phyloP scores from a whole-genome alignment of 129 eudicot genomes.

The Lactuca saligna region DNA sequence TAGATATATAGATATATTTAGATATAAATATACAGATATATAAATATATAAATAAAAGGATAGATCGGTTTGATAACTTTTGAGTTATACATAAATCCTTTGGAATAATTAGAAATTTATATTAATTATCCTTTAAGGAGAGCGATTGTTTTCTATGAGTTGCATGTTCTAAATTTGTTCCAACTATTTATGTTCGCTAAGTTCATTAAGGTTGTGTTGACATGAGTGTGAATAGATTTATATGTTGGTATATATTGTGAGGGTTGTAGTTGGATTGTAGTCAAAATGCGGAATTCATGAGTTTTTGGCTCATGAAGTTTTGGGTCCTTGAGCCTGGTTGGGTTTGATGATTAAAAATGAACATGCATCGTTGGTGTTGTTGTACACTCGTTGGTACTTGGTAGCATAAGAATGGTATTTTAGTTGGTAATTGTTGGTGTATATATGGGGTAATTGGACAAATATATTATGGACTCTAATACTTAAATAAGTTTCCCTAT shows the following conservation, averaged over 20 bases:
- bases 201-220: neutral
- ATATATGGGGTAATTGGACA: too few relatives aligned
- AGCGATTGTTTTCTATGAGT: neutral
- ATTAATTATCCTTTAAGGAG: too few relatives aligned
- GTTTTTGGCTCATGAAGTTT: neutral
- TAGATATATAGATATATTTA: too few relatives aligned
- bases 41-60: neutral
- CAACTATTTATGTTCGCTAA: neutral
- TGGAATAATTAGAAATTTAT: too few relatives aligned
- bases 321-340: neutral
- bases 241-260: neutral
- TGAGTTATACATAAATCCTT: neutral
- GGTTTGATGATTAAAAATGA: neutral
- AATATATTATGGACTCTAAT: too few relatives aligned
- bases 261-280: neutral
- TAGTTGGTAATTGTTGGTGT: neutral
- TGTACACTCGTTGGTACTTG: neutral
- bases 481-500: too few relatives aligned
- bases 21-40: too few relatives aligned
- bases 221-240: neutral
- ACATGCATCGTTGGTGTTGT: neutral
- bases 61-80: neutral
- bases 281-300: neutral
- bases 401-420: neutral
- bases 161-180: too few relatives aligned